These are phyloP conservation scores for Corymbia citriodora DNA, from an alignment of 441 rosid genomes.

Conservation along the genomic window DNA sequence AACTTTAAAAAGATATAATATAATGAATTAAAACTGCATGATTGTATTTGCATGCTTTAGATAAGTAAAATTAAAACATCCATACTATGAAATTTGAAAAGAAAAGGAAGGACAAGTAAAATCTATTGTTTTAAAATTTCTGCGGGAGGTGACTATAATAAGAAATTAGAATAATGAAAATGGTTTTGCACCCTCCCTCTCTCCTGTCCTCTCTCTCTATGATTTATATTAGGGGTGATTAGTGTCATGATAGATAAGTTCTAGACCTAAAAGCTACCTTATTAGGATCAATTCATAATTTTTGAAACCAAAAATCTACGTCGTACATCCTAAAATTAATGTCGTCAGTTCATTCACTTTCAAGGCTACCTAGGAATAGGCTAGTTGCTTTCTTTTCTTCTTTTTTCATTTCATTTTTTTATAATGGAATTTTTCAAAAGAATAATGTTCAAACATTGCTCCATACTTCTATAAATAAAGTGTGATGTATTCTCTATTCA, in stretches of 20 bases:
- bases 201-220: not conserved
- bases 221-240: not conserved
- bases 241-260: too few relatives aligned
- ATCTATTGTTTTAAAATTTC: not conserved
- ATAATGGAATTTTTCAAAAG: not conserved
- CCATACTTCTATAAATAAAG: not conserved
- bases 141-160: not conserved
- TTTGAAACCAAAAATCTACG: not conserved
- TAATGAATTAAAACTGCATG: not conserved
- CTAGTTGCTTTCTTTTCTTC: not conserved
- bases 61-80: not conserved
- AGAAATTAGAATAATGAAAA: not conserved
- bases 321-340: not conserved
- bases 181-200: not conserved
- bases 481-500: not conserved
- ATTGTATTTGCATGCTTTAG: not conserved
- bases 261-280: too few relatives aligned
- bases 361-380: too few relatives aligned
- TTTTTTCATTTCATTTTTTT: not conserved
- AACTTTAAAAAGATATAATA: not conserved
- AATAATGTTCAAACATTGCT: not conserved
- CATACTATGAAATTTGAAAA: not conserved
- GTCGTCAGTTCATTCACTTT: too few relatives aligned
- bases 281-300: not conserved
- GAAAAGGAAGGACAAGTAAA: not conserved